Conservation (phyloP, 495 filamentous ascomycete species). For the Lasiosphaeris hirsuta region DNA sequence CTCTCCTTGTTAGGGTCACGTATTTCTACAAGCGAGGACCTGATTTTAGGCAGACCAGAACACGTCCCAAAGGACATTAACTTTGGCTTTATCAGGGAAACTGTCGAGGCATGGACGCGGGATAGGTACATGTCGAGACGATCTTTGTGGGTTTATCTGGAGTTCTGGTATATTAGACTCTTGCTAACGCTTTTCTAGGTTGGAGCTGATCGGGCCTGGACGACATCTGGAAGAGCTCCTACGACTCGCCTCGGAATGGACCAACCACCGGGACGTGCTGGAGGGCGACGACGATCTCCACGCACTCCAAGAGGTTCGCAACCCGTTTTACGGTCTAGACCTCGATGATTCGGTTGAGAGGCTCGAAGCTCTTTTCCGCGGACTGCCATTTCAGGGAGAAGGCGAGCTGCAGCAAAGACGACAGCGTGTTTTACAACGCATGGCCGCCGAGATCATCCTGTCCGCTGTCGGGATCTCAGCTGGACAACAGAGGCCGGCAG, state of each 20-base stretch:
- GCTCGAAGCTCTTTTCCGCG: slow-evolving; percentile 11
- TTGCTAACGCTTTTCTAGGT: slow-evolving; percentile 13
- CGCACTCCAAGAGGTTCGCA: slow-evolving; percentile 13
- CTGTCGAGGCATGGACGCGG: slow-evolving; percentile 11
- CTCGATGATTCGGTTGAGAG: slow-evolving; percentile 16
- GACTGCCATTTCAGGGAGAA: not conserved
- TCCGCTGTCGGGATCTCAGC: slow-evolving; percentile 21
- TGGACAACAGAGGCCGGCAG: slow-evolving; percentile 4
- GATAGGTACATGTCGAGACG: slow-evolving; percentile 24
- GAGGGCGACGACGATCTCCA: slow-evolving; percentile 8
- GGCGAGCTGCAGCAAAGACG: not conserved
- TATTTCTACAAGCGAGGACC: not conserved
- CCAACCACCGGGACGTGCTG: slow-evolving; percentile 14
- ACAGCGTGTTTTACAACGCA: slow-evolving; percentile 11
- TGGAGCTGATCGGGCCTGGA: slow-evolving; percentile 15
- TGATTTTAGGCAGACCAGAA: too few species aligned
- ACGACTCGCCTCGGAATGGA: slow-evolving; percentile 18
- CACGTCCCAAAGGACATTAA: not conserved
- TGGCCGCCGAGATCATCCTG: slow-evolving; percentile 26
- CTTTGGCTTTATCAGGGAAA: slow-evolving; percentile 13
- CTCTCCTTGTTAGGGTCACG: not conserved
- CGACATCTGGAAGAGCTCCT: slow-evolving; percentile 3
- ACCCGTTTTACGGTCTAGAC: slow-evolving; percentile 9
- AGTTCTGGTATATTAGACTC: not conserved
- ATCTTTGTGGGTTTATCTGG: slow-evolving; percentile 16